Evolutionary conservation across 2,329 filamentous ascomycete genomes (phyloP).

Genomic region (Plenodomus tracheiphilus): DNA sequence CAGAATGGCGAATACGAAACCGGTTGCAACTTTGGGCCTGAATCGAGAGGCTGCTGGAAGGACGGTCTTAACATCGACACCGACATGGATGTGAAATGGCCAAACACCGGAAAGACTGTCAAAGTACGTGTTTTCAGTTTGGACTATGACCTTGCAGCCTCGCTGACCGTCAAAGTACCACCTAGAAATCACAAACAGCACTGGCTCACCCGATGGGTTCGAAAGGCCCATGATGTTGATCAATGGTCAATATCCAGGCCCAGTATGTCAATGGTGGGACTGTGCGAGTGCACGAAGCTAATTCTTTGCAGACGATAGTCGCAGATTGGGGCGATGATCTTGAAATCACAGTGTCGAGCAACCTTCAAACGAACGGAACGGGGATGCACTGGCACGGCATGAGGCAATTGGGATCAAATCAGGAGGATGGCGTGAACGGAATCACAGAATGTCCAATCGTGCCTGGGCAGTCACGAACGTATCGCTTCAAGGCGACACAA

Average conservation of each 20-base stretch:
- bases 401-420: slow-evolving; percentile 46
- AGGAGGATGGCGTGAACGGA: slow-evolving; percentile 53
- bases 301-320: slow-evolving; percentile 45
- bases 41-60: slow-evolving; percentile 27
- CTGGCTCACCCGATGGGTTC: slow-evolving; percentile 52
- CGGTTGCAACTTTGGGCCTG: slow-evolving; percentile 25
- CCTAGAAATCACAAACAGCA: slow-evolving; percentile 49
- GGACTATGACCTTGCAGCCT: neutral
- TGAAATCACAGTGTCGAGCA: slow-evolving; percentile 44
- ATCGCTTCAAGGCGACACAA: slow-evolving; percentile 42
- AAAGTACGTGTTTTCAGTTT: slow-evolving; percentile 18
- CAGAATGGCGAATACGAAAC: slow-evolving; percentile 16
- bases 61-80: slow-evolving; percentile 47
- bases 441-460: slow-evolving; percentile 69
- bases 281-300: slow-evolving; percentile 2
- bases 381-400: slow-evolving; percentile 58
- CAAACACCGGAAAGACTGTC: slow-evolving; percentile 46
- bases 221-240: slow-evolving; percentile 46
- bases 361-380: slow-evolving; percentile 51
- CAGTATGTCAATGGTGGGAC: slow-evolving; percentile 39
- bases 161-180: slow-evolving; percentile 43
- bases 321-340: slow-evolving; percentile 48
- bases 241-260: slow-evolving; percentile 54
- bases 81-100: slow-evolving; percentile 50
- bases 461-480: slow-evolving; percentile 52